phyloP scores from a whole-genome alignment of 495 filamentous ascomycete genomes.

The Pseudevernia furfuracea region DNA sequence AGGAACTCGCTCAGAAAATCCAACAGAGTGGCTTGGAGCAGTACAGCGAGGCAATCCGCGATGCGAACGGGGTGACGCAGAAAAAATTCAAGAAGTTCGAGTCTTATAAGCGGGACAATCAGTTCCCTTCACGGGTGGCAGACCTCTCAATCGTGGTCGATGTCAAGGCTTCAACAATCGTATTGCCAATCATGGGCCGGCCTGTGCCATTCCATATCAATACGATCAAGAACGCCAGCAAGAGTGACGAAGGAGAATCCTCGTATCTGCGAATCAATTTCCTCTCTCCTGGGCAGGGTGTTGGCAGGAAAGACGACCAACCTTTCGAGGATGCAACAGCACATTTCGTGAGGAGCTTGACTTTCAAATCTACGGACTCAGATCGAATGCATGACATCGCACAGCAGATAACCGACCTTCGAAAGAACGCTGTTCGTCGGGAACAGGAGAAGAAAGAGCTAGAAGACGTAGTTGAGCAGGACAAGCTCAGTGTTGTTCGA shows the following conservation, averaged over 20 bases:
- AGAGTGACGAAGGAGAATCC: constrained; percentile 89
- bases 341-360: constrained; percentile 91
- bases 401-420: constrained; percentile 84
- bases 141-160: constrained; percentile 87
- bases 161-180: constrained; percentile 76
- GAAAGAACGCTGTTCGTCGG: constrained; percentile 77
- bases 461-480: constrained; percentile 99
- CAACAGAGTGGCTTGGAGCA: constrained; percentile 77
- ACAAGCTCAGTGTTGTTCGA: constrained; percentile 86
- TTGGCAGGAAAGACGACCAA: constrained; percentile 95
- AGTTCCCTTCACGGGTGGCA: constrained; percentile 73
- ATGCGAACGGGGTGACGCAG: constrained; percentile 79
- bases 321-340: constrained; percentile 95
- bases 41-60: constrained; percentile 71
- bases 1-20: constrained; percentile 78
- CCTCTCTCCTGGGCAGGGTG: constrained; percentile 92
- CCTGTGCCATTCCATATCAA: constrained; percentile 99
- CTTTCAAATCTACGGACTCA: constrained; percentile 82
- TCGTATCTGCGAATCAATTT: constrained; percentile 95
- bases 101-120: constrained; percentile 97
- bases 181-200: constrained; percentile 93
- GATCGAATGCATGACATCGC: constrained; percentile 82
- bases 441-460: constrained; percentile 99
- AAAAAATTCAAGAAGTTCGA: constrained; percentile 99
- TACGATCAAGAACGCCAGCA: constrained; percentile 96